Percentiles rank a stretch among this genome's conserved stretches.
Evolutionary conservation across 192 early-diverging fungal species (phyloP).

Genomic region (Glomus cerebriforme): DNA sequence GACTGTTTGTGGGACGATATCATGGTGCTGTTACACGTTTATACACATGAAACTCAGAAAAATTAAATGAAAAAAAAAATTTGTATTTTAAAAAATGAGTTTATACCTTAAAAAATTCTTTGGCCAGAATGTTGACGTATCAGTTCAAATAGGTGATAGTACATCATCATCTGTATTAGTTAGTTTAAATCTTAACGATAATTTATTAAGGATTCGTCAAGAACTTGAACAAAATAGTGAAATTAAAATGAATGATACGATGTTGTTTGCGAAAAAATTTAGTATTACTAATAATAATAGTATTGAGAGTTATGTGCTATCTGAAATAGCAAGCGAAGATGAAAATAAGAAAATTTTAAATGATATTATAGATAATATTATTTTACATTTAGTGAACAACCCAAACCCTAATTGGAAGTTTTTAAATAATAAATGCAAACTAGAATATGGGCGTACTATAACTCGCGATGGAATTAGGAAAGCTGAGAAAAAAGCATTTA

Average conservation of each 20-base stretch:
- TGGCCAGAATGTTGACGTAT: neutral
- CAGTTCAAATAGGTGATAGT: neutral
- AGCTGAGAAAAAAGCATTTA: no score
- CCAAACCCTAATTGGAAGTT: no score
- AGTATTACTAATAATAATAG: neutral
- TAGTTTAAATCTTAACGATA: neutral
- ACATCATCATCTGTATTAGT: neutral
- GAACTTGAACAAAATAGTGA: neutral
- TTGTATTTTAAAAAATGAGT: no score
- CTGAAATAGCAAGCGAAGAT: neutral
- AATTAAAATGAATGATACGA: neutral
- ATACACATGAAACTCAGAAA: no score
- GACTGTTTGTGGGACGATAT: no score
- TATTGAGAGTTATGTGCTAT: neutral
- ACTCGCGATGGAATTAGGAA: no score
- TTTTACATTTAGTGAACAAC: no score
- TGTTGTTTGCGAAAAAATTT: neutral
- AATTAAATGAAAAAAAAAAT: no score
- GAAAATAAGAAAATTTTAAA: neutral
- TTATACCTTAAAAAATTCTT: no score
- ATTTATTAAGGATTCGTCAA: neutral
- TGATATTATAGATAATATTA: neutral
- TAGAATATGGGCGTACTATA: no score
- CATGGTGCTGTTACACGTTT: no score
- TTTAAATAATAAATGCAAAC: no score